Evolutionary conservation across 1,284 basidiomycete genomes (phyloP).

Genomic region (Fomes fomentarius): DNA sequence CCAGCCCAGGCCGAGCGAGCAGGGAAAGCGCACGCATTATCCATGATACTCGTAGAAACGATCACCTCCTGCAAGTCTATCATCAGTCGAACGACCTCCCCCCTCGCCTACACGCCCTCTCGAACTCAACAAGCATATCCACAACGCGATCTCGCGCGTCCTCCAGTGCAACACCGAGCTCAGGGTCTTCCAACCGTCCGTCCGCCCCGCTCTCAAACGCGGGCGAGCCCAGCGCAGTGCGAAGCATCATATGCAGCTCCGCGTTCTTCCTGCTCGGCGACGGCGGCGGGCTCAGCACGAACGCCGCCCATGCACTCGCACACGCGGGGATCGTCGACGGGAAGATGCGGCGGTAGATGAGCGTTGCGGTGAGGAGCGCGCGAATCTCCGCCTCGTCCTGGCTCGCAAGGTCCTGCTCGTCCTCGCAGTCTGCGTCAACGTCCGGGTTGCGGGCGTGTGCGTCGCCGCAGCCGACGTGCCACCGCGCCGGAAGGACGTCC

Average conservation of each 20-base stretch:
- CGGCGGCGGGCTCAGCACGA: constrained; percentile 59
- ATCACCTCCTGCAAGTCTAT: no score
- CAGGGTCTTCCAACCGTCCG: constrained; percentile 34
- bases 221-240: constrained; percentile 55
- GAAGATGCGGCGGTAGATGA: constrained; percentile 63
- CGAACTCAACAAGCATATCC: constrained; percentile 57
- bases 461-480: neutral
- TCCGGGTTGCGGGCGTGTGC: constrained; percentile 29
- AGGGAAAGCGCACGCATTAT: no score
- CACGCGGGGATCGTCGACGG: constrained; percentile 40
- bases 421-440: constrained; percentile 33
- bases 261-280: constrained; percentile 49
- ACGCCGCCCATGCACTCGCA: constrained; percentile 32
- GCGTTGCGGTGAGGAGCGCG: constrained; percentile 55
- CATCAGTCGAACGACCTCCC: constrained; percentile 18
- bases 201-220: constrained; percentile 55
- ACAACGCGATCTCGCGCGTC: constrained; percentile 71
- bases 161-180: constrained; percentile 46
- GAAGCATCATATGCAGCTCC: constrained; percentile 44
- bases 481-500: constrained; percentile 29
- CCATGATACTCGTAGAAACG: no score
- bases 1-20: no score
- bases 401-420: constrained; percentile 39
- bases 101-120: constrained; percentile 29
- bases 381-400: constrained; percentile 46